These are phyloP conservation scores for Pyrrhoderma noxium DNA, from an alignment of 1,284 basidiomycete genomes.

Conservation along the genomic window DNA sequence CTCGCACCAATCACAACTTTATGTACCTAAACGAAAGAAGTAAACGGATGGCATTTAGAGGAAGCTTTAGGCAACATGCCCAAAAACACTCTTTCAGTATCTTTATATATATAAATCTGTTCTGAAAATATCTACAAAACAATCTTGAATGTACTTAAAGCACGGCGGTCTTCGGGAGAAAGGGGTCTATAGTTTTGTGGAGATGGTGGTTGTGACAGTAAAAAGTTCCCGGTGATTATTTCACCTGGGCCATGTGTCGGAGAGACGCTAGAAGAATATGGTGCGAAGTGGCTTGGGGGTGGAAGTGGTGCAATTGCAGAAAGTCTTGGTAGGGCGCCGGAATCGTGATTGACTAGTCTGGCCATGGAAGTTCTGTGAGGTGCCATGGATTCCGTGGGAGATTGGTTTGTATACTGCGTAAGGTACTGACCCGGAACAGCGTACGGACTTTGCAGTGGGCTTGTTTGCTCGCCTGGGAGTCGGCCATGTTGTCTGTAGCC, in stretches of 20 bases:
- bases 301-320: slow-evolving; percentile 16
- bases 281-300: slow-evolving; percentile 6
- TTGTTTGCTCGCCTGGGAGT: background rate
- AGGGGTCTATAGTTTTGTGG: slow-evolving; percentile 37
- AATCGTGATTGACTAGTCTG: slow-evolving; percentile 8
- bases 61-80: no score
- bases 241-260: slow-evolving; percentile 16
- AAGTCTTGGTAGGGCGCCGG: slow-evolving; percentile 11
- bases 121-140: slow-evolving; percentile 29
- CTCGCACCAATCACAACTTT: no score
- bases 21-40: no score
- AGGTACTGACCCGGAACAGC: background rate
- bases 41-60: no score
- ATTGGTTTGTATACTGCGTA: background rate
- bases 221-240: slow-evolving; percentile 21
- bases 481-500: no score
- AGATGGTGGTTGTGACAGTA: slow-evolving; percentile 12
- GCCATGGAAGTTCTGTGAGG: background rate
- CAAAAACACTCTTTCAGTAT: no score
- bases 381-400: background rate
- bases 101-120: no score
- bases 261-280: background rate
- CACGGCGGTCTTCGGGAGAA: slow-evolving; percentile 51
- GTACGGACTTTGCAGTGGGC: background rate
- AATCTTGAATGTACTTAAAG: slow-evolving; percentile 48